A percentile compares a stretch with the other conserved stretches of the same genome.
Evolutionary conservation across 2,329 filamentous ascomycete species (phyloP).

Genomic region (Ceratocystis destructans): DNA sequence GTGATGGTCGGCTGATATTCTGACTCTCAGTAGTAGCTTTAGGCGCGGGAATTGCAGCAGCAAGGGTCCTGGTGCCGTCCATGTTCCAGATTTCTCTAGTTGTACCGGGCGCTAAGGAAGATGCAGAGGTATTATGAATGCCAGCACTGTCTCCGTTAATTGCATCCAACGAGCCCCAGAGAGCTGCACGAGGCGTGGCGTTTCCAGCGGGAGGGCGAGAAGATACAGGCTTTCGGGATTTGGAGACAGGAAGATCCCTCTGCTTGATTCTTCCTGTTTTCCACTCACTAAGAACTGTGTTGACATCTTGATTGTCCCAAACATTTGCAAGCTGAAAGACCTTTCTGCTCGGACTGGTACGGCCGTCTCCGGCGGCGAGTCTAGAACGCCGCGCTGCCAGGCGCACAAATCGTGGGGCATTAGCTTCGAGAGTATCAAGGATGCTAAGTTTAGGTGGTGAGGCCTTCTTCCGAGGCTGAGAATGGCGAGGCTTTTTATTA

Average conservation of each 20-base stretch:
- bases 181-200: background rate
- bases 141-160: background rate
- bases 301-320: constrained; percentile 46
- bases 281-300: constrained; percentile 42
- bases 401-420: constrained; percentile 44
- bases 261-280: constrained; percentile 35
- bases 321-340: constrained; percentile 46
- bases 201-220: background rate
- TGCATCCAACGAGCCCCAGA: background rate
- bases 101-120: background rate
- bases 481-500: background rate
- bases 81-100: constrained; percentile 25
- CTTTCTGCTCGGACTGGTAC: constrained; percentile 42
- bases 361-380: constrained; percentile 35
- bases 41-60: constrained; percentile 18
- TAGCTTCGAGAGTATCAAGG: constrained; percentile 41
- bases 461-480: constrained; percentile 14
- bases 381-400: constrained; percentile 47
- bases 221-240: background rate
- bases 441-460: constrained; percentile 42
- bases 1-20: background rate
- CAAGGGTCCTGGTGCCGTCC: constrained; percentile 27
- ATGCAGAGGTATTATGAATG: background rate
- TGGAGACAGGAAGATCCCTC: constrained; percentile 9
- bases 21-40: background rate